These are phyloP conservation scores for Verbascum thapsus DNA, from an alignment of 257 asterid genomes.

Conservation along the genomic window DNA sequence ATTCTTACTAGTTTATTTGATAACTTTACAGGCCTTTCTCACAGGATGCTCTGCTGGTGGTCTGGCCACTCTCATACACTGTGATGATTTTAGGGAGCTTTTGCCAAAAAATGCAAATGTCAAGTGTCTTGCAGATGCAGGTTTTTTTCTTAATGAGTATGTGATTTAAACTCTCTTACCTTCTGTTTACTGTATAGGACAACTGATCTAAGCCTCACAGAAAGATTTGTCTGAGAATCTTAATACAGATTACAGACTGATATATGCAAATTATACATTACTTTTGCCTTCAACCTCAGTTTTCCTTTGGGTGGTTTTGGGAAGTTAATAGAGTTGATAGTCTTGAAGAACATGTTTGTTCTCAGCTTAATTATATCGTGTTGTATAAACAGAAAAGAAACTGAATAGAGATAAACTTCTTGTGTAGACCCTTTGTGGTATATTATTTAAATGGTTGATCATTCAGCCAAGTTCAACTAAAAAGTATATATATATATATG, in stretches of 20 bases:
- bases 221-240: constrained; percentile 12
- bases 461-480: not conserved
- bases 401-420: constrained; percentile 1
- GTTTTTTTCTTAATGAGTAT: constrained; percentile 86
- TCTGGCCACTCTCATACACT: constrained; percentile 85
- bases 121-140: constrained; percentile 95
- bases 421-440: not conserved
- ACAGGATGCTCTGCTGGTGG: constrained; percentile 99
- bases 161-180: constrained; percentile 36
- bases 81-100: constrained; percentile 68
- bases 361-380: not conserved
- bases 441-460: not conserved
- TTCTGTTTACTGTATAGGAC: constrained; percentile 14
- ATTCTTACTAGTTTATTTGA: constrained; percentile 33
- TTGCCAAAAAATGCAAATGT: constrained; percentile 68
- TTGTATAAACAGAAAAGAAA: not conserved
- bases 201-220: not conserved
- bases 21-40: constrained; percentile 73
- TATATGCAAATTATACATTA: constrained; percentile 7
- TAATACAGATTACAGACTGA: constrained; percentile 12
- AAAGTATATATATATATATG: not conserved
- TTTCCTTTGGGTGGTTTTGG: not conserved
- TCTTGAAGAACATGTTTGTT: constrained; percentile 11
- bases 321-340: constrained; percentile 6
- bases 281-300: constrained; percentile 9